Percentiles rank a stretch among this genome's conserved stretches.
These are phyloP conservation scores for Debaryomyces singareniensis DNA, from an alignment of 1,139 yeast genomes.

Conservation along the genomic window DNA sequence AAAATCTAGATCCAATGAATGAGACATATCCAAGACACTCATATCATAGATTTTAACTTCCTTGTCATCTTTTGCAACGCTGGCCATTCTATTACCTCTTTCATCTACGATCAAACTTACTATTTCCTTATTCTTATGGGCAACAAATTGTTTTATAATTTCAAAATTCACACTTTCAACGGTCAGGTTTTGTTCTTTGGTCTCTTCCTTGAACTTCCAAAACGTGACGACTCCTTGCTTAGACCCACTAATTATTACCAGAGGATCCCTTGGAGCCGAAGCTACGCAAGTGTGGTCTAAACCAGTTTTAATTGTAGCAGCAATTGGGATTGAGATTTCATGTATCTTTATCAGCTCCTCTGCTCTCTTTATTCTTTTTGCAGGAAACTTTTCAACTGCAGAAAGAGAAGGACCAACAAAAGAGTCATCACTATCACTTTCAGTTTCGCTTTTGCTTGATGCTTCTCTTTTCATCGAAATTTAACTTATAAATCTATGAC, in stretches of 20 bases:
- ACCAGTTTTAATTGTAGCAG: too few relatives aligned
- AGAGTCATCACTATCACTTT: conserved; percentile 8
- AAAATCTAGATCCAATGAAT: conserved; percentile 18
- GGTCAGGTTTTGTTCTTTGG: conserved; percentile 1
- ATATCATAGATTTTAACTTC: conserved; percentile 34
- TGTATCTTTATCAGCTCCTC: too few relatives aligned
- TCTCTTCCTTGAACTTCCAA: conserved; percentile 21
- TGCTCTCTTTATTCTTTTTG: too few relatives aligned
- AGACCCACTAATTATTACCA: conserved; percentile 27
- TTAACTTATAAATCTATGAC: too few relatives aligned
- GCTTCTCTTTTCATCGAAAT: too few relatives aligned
- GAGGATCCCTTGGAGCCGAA: conserved; percentile 3
- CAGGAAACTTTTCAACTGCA: too few relatives aligned
- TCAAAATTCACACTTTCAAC: conserved; percentile 13
- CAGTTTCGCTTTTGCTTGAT: too few relatives aligned
- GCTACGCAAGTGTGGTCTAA: conserved; percentile 5
- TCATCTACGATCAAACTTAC: conserved; percentile 5
- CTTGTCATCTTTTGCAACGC: conserved; percentile 21
- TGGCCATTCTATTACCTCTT: conserved; percentile 20
- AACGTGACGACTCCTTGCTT: conserved; percentile 35
- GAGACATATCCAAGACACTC: conserved; percentile 34
- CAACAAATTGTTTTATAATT: conserved; percentile 29
- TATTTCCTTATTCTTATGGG: conserved; percentile 17
- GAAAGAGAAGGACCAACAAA: conserved; percentile 7
- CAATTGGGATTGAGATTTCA: too few relatives aligned